Percentiles rank a stretch among this genome's conserved stretches.
These are phyloP conservation scores for Phoma sp. DNA, from an alignment of 2,329 filamentous ascomycete species.

Conservation along the genomic window DNA sequence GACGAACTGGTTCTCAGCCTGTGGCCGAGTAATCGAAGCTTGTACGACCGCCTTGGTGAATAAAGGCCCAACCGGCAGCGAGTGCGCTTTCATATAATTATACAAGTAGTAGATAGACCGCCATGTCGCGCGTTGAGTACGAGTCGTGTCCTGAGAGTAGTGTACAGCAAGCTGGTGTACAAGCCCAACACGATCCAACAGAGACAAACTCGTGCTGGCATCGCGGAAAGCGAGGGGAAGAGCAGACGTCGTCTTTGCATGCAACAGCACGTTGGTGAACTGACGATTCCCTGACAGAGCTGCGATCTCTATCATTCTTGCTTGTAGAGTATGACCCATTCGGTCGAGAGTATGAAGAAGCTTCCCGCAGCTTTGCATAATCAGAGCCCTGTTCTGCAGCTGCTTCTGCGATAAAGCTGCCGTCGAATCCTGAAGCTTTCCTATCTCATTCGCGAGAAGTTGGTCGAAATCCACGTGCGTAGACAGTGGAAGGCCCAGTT, in stretches of 20 bases:
- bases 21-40: slow-evolving; percentile 31
- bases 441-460: not conserved
- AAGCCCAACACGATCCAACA: slow-evolving; percentile 24
- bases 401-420: not conserved
- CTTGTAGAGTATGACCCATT: slow-evolving; percentile 5
- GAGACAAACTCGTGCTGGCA: slow-evolving; percentile 17
- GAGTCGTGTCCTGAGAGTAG: slow-evolving; percentile 36
- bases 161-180: slow-evolving; percentile 44
- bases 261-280: slow-evolving; percentile 35
- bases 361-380: slow-evolving; percentile 13
- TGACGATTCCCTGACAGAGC: slow-evolving; percentile 21
- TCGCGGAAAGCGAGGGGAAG: slow-evolving; percentile 34
- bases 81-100: slow-evolving; percentile 28
- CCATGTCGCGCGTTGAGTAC: slow-evolving; percentile 26
- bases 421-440: not conserved
- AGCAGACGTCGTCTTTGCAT: slow-evolving; percentile 26
- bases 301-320: slow-evolving; percentile 4
- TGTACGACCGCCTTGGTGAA: slow-evolving; percentile 40
- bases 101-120: slow-evolving; percentile 39
- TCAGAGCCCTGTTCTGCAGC: not conserved
- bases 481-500: slow-evolving; percentile 8
- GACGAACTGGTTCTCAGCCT: slow-evolving; percentile 38
- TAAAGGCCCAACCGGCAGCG: slow-evolving; percentile 33
- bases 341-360: slow-evolving; percentile 13
- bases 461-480: slow-evolving; percentile 1